Evolutionary conservation across 2,329 filamentous ascomycete species (phyloP), one percentile per base, ranked within the genome.

Genomic region (Colletotrichum sp.): DNA sequence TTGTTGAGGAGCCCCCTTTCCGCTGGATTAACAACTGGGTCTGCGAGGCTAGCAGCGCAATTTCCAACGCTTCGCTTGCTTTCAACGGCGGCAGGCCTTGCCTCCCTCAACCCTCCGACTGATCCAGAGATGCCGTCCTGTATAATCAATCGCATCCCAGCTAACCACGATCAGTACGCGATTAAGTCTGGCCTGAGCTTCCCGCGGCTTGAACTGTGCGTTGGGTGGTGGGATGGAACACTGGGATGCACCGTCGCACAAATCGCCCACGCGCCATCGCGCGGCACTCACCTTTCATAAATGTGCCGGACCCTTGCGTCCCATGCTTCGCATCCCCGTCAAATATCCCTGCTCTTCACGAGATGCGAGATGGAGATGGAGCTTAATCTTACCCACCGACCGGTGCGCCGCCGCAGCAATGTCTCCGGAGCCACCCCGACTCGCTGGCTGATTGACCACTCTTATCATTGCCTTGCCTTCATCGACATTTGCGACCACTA

Each of bases 361-460:
- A 64, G 64, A 76, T 76, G 73, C 73, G 70, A 76, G 70, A 76
- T 76, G 73, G 73, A 34, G 73, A 76, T 73, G 73, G 73, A 76
- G 73, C 73, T 76, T 76, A 76, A 76, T 76, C 73, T 76, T 69
- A 76, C 64, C 73, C 73, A 76, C 73, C 73, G 73, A 69, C 69
- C 73, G 69, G 73, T 76, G 73, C 73, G 69, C 57, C 63, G 73
- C 70, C 73, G 44, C 64, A 72, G 69, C 63, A 73, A 72, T 69
- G 64, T 68, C 16, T 69, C 73, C 69, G 73, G 69, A 73, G 69
- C 69, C 63, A 64, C 63, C 62, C 73, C 73, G 70, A 76, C 73
- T 76, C 64, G 73, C 64, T 63, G 26, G 68, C 32, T 44, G 24
- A 28, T 30, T 59, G 44, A 69, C 55, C 67, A 44, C 55, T 34